Conservation (phyloP, 2,329 filamentous ascomycete genomes). For the Talaromyces verruculosus region DNA sequence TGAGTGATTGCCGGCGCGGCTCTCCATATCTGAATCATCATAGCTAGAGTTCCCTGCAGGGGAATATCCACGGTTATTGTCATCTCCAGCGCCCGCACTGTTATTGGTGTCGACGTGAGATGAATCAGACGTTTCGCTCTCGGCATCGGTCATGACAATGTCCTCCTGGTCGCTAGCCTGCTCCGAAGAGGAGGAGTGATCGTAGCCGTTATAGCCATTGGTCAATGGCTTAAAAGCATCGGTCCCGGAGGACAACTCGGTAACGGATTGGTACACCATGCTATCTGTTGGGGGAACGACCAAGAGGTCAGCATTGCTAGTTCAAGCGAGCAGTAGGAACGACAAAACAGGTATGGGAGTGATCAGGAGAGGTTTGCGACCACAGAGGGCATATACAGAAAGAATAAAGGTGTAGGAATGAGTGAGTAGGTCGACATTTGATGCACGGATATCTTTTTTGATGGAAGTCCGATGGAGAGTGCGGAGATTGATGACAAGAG, state of each 20-base stretch:
- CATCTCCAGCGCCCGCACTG: slow-evolving; percentile 50
- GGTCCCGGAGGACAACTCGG: slow-evolving; percentile 33
- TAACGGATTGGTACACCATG: slow-evolving; percentile 48
- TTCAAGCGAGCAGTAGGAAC: slow-evolving; percentile 26
- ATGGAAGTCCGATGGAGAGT: slow-evolving; percentile 40
- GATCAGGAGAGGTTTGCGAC: slow-evolving; percentile 38
- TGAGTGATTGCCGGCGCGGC: slow-evolving; percentile 9
- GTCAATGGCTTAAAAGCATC: slow-evolving; percentile 30
- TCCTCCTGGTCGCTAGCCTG: slow-evolving; percentile 36
- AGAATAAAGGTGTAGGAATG: slow-evolving; percentile 25
- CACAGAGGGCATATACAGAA: slow-evolving; percentile 27
- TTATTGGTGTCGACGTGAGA: slow-evolving; percentile 48
- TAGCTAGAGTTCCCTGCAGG: slow-evolving; percentile 39
- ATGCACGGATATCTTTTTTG: slow-evolving; percentile 39
- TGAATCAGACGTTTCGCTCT: slow-evolving; percentile 75
- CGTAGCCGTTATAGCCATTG: slow-evolving; percentile 39
- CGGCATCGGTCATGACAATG: slow-evolving; percentile 56
- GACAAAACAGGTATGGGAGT: slow-evolving; percentile 25
- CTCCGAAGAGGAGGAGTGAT: slow-evolving; percentile 29
- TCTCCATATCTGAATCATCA: slow-evolving; percentile 32
- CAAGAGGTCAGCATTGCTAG: slow-evolving; percentile 45
- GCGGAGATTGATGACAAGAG: slow-evolving; percentile 30
- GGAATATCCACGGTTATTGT: slow-evolving; percentile 43
- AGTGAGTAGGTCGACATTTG: slow-evolving; percentile 33
- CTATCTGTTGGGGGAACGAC: slow-evolving; percentile 40